Evolutionary conservation across 2,329 filamentous ascomycete genomes (phyloP).

Genomic region (Colletotrichum australisinense): DNA sequence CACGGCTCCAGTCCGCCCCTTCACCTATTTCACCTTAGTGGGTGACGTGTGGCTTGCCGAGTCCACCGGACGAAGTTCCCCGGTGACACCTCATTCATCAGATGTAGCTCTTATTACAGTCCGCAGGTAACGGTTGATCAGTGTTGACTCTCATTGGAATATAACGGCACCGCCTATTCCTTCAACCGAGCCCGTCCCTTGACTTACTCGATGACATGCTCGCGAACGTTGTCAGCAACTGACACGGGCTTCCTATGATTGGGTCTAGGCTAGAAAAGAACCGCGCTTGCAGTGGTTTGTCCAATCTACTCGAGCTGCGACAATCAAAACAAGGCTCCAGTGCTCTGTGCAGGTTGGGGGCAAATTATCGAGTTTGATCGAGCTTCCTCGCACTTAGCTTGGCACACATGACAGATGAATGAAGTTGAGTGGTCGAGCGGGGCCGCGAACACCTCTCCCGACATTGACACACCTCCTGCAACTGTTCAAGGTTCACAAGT

Average conservation of each 20-base stretch:
- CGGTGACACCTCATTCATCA: constrained; percentile 21
- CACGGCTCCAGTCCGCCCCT: constrained; percentile 5
- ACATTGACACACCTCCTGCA: background rate
- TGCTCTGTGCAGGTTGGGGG: background rate
- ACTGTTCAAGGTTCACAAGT: constrained; percentile 1
- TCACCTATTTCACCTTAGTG: background rate
- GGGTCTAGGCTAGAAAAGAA: too few relatives aligned
- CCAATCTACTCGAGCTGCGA: background rate
- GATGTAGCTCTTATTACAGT: constrained; percentile 11
- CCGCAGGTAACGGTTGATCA: constrained; percentile 1
- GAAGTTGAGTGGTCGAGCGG: constrained; percentile 10
- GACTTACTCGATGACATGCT: background rate
- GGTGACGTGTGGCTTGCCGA: constrained; percentile 13
- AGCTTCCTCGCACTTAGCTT: background rate
- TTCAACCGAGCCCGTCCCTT: background rate
- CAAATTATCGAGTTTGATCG: background rate
- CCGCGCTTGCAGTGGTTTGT: background rate
- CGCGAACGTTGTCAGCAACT: constrained; percentile 3
- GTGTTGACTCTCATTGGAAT: background rate
- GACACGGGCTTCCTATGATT: background rate
- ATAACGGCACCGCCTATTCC: background rate
- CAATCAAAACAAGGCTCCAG: background rate
- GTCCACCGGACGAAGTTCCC: constrained; percentile 16
- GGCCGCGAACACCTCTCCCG: constrained; percentile 7
- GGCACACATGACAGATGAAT: constrained; percentile 3